Conservation (phyloP, 106 monocot genomes). For the Amphibolis antarctica region DNA sequence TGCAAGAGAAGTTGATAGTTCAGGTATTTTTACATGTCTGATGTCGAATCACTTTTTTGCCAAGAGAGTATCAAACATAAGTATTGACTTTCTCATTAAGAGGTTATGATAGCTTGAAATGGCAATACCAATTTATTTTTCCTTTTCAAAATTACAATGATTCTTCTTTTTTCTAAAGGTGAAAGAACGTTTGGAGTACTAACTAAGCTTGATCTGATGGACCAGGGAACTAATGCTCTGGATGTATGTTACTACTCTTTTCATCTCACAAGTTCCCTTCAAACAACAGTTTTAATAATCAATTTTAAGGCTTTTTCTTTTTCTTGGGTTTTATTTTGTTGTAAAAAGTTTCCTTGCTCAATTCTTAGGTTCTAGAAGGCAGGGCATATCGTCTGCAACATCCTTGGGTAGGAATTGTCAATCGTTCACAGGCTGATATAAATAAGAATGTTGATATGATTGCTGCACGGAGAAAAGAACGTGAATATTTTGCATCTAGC, state of each 20-base stretch:
- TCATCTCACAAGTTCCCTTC: not conserved
- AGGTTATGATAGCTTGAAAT: not conserved
- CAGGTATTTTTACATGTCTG: slow-evolving; percentile 33
- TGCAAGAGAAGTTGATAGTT: slow-evolving; percentile 92
- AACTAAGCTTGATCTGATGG: slow-evolving; percentile 99
- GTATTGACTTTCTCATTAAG: not conserved
- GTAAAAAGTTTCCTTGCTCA: not conserved
- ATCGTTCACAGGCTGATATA: slow-evolving; percentile 98
- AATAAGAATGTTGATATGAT: slow-evolving; percentile 99
- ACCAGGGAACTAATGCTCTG: slow-evolving; percentile 95
- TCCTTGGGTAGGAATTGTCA: slow-evolving; percentile 99
- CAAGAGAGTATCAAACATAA: too few species aligned
- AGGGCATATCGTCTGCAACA: slow-evolving; percentile 85
- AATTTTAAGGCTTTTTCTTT: not conserved
- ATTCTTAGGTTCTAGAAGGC: slow-evolving; percentile 76
- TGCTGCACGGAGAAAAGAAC: slow-evolving; percentile 78
- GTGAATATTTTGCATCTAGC: slow-evolving; percentile 79
- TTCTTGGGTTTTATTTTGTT: not conserved
- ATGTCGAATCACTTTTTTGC: not conserved
- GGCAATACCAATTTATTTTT: not conserved
- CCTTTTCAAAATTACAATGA: slow-evolving; percentile 20
- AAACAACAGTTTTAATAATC: not conserved
- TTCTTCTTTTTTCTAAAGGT: slow-evolving; percentile 41
- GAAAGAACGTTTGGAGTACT: slow-evolving; percentile 99
- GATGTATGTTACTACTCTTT: slow-evolving; percentile 43